Evolutionary conservation across 352 stramenopile genomes (phyloP), one percentile per base, ranked within the genome.

Genomic region (Plasmopara muralis): DNA sequence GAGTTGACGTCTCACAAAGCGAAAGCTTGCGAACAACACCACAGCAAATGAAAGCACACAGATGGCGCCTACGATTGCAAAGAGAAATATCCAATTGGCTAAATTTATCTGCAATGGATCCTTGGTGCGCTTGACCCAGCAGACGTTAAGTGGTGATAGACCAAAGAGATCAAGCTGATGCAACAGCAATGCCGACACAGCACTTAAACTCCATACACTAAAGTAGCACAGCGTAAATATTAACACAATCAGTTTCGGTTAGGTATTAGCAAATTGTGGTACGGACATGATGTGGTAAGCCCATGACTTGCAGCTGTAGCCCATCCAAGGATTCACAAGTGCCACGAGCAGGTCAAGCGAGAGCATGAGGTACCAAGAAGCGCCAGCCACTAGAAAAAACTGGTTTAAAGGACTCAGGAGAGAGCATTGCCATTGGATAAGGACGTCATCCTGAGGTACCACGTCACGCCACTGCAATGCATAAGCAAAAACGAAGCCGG

Each of bases 261-360:
- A 18, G 4, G 3, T 41, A 18, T 15, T 18, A 15, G 37, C 37
- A 16, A 15, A 6, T 16, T n/a, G n/a, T 41, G 16, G 10, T 10
- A 47, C 42, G 34, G 70, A 90, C 82, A 91, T 87, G 29, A 59
- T 80, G 41, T 93, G 83, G 54, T 93, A 91, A 20, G 77, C 65
- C 78, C 83, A 87, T 12, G 80, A 72, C 53, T 93, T 93, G 73
- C 82, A 89, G 10, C 77, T 70, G 62, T 93, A 93, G 45, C 83
- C 80, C 78, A 91, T 91, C 83, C 83, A 91, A 6, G 83, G 83
- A 57, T 93, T 91, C 40, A 93, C 80, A 40, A 93, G 77, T 46
- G 80, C 83, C 51, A 93, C 77, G 15, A 93, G 74, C 47, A 93
- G 70, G 55, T 91, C 83, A 28, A 91, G 50, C 35, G 83, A 74